Evolutionary conservation across 352 stramenopile genomes (phyloP), one percentile per base, ranked within the genome.

Genomic region (Globisporangium emineosum): DNA sequence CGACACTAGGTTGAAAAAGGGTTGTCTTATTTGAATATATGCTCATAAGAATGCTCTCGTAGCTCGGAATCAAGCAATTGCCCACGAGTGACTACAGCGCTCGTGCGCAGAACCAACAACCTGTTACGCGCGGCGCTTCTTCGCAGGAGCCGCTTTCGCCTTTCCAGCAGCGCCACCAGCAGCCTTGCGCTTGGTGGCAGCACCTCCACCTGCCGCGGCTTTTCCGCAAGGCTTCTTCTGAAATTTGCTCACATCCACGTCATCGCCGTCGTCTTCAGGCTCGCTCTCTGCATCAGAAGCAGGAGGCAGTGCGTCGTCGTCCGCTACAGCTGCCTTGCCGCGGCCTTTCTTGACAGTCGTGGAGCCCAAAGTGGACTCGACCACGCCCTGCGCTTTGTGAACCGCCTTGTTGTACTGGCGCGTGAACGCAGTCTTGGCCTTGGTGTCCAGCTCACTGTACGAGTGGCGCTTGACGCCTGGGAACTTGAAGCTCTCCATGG

Each of bases 361-460:
- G 33, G 81, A 75, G 4, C 72, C 75, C 37, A 94, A 65, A n/a
- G 86, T 75, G 13, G 73, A 88, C 56, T 96, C 82, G 10, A 98
- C 91, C 37, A 99, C 79, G 3, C 92, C 96, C 71, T 98, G 94
- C n/a, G 93, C 97, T 57, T 90, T 98, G 76, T 99, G 95, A 12
- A 72, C 79, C 21, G 75, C 78, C 68, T 96, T 86, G 83, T 99
- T 99, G 76, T 98, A 98, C 71, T 89, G 72, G 61, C 92, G 81
- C 2, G 97, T 99, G 73, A 99, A 98, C 17, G 89, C 83, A 2
- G 93, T 87, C 74, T 99, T 99, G 25, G 86, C 77, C 66, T 97
- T 96, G 2, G 85, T 84, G 53, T 96, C 83, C 21, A 97, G 77
- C 49, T 94, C 75, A 1, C 64, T 65, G 71, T 93, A 93, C 50